Evolutionary conservation across 1,284 basidiomycete genomes (phyloP), one percentile per base, ranked within the genome.

Genomic region (Apiotrichum akiyoshidainum): DNA sequence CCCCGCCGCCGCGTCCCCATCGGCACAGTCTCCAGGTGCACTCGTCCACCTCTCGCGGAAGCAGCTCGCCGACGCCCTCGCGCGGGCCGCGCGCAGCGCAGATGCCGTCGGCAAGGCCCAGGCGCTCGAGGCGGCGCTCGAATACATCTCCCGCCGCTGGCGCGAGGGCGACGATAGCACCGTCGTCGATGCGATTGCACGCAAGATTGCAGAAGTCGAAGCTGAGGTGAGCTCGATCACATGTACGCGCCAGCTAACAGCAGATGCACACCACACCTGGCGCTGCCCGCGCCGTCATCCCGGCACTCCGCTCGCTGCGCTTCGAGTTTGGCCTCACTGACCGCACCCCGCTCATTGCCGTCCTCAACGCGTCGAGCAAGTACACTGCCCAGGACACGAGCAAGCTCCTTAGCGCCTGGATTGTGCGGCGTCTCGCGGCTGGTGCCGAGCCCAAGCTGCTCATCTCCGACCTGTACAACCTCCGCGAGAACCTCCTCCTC

Each of bases 131-230:
- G 49, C 71, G 4, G 60, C 62, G 12, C 59, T 75, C 33, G 71
- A 73, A 55, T 72, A 73, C 44, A 62, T 73, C 11, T 67, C 64
- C 2, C 47, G 57, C 17, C 40, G 64, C 39, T 73, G 71, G 73
- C 54, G 68, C 16, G 22, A 33, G 8, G 55, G 45, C 9, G 59
- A 59, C 46, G 56, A 58, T 31, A 7, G 26, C n/a, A 42, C 52
- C 44, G 33, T 65, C 2, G 63, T 70, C 0, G 73, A 73, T 31
- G 57, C 54, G 17, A 66, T 73, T 21, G 61, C 64, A 5, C 62
- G 53, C 31, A 68, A 70, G 40, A 54, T 74, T 6, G 64, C 65
- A 1, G 71, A 75, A 84, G 57, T 71, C 10, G 71, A 68, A 41
- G 65, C 68, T 37, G 71, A 75, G 57, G 72, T 75, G 55, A 60